These are phyloP conservation scores for Saccharomycopsis sp. DNA, from an alignment of 805 yeast species.

Conservation along the genomic window DNA sequence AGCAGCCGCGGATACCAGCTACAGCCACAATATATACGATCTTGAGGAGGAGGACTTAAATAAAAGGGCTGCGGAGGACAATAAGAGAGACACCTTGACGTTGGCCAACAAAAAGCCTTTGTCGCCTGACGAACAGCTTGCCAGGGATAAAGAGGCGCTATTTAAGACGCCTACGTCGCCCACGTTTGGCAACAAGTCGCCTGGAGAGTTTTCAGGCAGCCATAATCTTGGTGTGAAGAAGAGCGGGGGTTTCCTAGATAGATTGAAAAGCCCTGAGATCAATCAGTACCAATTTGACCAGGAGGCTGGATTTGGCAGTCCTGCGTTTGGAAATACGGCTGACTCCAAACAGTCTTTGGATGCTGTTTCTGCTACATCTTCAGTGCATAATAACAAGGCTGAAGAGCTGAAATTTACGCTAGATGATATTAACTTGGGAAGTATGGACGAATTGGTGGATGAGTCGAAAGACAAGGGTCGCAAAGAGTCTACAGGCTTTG, in stretches of 20 bases:
- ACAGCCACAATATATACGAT: slow-evolving; percentile 8
- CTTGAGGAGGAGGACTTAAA: slow-evolving; percentile 9
- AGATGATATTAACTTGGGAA: not conserved
- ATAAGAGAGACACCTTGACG: not conserved
- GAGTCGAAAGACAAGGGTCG: not conserved
- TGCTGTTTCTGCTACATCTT: not conserved
- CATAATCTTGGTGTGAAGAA: not conserved
- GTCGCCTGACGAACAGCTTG: not conserved
- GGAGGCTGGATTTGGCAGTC: not conserved
- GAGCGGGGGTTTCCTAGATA: not conserved
- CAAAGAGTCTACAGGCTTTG: slow-evolving; percentile 4
- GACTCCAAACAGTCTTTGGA: not conserved
- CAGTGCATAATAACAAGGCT: not conserved
- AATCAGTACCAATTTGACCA: not conserved
- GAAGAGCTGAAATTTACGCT: not conserved
- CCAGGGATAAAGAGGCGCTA: not conserved
- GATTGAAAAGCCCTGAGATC: not conserved
- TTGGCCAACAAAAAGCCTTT: not conserved
- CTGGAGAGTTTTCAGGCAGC: not conserved
- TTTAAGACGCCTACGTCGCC: not conserved
- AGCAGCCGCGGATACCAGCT: slow-evolving; percentile 3
- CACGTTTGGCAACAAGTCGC: not conserved
- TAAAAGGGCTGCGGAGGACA: not conserved
- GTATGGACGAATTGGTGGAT: not conserved
- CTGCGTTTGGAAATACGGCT: no score